A percentile compares a stretch with the other conserved stretches of the same genome.
These are phyloP conservation scores for Mycena belliarum DNA, from an alignment of 768 basidiomycete genomes.

Conservation along the genomic window DNA sequence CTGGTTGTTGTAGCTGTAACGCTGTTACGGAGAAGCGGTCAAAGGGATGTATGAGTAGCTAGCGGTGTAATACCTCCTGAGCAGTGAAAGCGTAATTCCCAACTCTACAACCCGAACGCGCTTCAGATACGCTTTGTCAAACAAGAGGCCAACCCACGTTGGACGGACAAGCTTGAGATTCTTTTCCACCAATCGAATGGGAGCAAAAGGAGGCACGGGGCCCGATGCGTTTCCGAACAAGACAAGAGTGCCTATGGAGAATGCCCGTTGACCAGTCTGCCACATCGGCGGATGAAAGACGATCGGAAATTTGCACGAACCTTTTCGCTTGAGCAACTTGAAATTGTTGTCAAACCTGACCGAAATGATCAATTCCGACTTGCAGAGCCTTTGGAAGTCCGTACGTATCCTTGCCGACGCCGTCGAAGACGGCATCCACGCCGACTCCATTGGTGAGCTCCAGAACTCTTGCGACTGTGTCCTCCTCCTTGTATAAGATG, in stretches of 20 bases:
- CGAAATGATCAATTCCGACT: neutral
- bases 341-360: conserved; percentile 77
- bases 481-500: conserved; percentile 75
- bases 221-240: conserved; percentile 93
- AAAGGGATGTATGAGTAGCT: too few relatives aligned
- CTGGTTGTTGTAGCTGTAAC: conserved; percentile 59
- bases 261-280: too few relatives aligned
- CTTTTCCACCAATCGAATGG: conserved; percentile 75
- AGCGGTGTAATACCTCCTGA: conserved; percentile 47
- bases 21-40: conserved; percentile 21
- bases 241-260: conserved; percentile 87
- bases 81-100: conserved; percentile 71
- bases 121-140: neutral
- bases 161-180: conserved; percentile 80
- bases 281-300: too few relatives aligned
- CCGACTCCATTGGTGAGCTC: conserved; percentile 79
- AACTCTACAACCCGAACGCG: conserved; percentile 45
- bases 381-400: conserved; percentile 29
- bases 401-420: conserved; percentile 95
- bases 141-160: conserved; percentile 54
- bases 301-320: too few relatives aligned
- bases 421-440: conserved; percentile 88
- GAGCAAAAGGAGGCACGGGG: conserved; percentile 71
- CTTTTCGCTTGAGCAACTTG: conserved; percentile 80
- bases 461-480: conserved; percentile 71